Evolutionary conservation across 345 rosid species (phyloP).

Genomic region (Rhizophora mangle): DNA sequence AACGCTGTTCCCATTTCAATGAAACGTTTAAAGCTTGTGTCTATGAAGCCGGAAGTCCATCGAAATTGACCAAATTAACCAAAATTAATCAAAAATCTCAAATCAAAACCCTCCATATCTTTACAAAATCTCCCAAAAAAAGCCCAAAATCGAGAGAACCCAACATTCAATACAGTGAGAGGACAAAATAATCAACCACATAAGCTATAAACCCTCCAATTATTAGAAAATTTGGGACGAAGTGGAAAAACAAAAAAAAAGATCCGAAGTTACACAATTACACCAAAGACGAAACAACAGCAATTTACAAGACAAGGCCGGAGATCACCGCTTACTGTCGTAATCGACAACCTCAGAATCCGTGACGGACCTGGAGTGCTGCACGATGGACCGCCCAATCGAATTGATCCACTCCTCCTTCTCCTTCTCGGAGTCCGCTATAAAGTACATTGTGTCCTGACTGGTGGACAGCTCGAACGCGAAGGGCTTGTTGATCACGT

Average conservation of each 20-base stretch:
- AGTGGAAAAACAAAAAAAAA: not conserved
- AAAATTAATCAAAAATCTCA: too few relatives aligned
- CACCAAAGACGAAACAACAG: not conserved
- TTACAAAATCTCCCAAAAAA: not conserved
- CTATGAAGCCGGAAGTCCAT: too few relatives aligned
- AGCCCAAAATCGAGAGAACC: not conserved
- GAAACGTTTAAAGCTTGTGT: too few relatives aligned
- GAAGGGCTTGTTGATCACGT: constrained; percentile 28
- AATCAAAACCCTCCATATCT: too few relatives aligned
- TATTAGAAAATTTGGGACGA: not conserved
- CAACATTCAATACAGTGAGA: not conserved
- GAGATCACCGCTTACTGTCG: constrained; percentile 20
- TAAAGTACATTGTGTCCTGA: constrained; percentile 30
- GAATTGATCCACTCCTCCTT: constrained; percentile 39
- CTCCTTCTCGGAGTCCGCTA: constrained; percentile 34
- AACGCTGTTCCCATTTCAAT: too few relatives aligned
- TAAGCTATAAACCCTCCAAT: not conserved
- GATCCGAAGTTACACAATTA: not conserved
- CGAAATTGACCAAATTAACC: too few relatives aligned
- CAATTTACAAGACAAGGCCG: not conserved
- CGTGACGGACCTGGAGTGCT: constrained; percentile 32
- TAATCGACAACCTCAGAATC: constrained; percentile 35
- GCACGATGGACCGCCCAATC: constrained; percentile 31
- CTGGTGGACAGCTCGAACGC: constrained; percentile 35
- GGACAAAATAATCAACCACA: not conserved